phyloP scores from a whole-genome alignment of 345 rosid species.

The Excoecaria agallocha region DNA sequence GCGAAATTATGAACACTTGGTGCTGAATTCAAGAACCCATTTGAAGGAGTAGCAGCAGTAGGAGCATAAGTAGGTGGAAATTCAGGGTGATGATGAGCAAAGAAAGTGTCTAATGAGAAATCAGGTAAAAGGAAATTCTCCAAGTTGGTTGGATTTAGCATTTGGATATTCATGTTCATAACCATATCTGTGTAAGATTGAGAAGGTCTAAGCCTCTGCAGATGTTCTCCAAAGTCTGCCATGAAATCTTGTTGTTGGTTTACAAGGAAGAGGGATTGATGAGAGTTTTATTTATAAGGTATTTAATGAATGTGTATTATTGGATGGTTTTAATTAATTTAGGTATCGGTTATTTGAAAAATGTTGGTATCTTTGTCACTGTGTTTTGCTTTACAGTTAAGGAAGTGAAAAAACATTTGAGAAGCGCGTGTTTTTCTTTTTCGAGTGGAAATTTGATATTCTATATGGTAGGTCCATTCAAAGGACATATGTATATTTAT shows the following conservation, averaged over 20 bases:
- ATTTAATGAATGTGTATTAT: neutral
- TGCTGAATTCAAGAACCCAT: slow-evolving; percentile 12
- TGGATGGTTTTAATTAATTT: neutral
- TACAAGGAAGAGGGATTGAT: neutral
- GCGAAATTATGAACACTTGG: neutral
- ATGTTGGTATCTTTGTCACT: slow-evolving; percentile 16
- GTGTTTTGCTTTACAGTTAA: slow-evolving; percentile 24
- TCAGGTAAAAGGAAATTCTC: slow-evolving; percentile 26
- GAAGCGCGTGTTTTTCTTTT: too few relatives aligned
- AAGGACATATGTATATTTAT: too few relatives aligned
- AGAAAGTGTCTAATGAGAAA: slow-evolving; percentile 26
- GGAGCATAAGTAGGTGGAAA: slow-evolving; percentile 14
- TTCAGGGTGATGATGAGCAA: slow-evolving; percentile 27
- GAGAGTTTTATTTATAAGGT: slow-evolving; percentile 17
- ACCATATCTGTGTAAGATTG: slow-evolving; percentile 26
- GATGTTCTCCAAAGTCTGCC: slow-evolving; percentile 34
- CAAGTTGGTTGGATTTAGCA: slow-evolving; percentile 28
- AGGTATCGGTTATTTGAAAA: neutral
- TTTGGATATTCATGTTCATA: slow-evolving; percentile 15
- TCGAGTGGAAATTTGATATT: too few relatives aligned
- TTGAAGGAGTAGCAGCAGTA: slow-evolving; percentile 6
- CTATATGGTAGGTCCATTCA: too few relatives aligned
- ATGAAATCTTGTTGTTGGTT: neutral
- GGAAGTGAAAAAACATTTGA: too few relatives aligned
- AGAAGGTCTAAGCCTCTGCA: slow-evolving; percentile 30